Percentiles rank a stretch among this genome's conserved stretches.
phyloP scores from a whole-genome alignment of 768 basidiomycete genomes.

The Termitomyces sp. region DNA sequence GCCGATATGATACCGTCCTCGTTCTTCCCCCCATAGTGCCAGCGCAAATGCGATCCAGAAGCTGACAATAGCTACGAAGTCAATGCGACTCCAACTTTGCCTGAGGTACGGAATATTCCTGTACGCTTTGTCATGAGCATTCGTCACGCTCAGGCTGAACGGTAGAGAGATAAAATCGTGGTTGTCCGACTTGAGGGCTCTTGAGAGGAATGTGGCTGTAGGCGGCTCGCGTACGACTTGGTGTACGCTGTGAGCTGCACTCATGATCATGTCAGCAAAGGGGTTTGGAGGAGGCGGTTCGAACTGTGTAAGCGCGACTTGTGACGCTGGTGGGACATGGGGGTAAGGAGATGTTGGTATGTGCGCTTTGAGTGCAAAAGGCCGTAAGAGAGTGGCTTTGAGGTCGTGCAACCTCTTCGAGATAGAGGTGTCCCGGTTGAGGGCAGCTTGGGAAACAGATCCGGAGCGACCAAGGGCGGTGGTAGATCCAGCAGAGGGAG shows the following conservation, averaged over 20 bases:
- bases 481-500: constrained; percentile 24
- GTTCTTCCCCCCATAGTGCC: constrained; percentile 65
- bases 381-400: constrained; percentile 45
- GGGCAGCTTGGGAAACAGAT: constrained; percentile 28
- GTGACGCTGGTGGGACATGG: constrained; percentile 12
- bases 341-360: constrained; percentile 26
- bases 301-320: constrained; percentile 25
- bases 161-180: constrained; percentile 52
- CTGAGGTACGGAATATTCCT: constrained; percentile 84
- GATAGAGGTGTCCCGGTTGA: constrained; percentile 43
- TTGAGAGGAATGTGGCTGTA: constrained; percentile 48
- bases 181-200: constrained; percentile 41
- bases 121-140: constrained; percentile 51
- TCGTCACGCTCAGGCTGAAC: constrained; percentile 56
- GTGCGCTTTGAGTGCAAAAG: constrained; percentile 44
- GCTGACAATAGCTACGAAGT: constrained; percentile 77
- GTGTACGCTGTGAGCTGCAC: constrained; percentile 32
- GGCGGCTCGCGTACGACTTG: constrained; percentile 39
- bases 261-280: constrained; percentile 30
- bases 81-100: constrained; percentile 90
- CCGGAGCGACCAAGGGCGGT: constrained; percentile 22
- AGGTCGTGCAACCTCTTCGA: constrained; percentile 42
- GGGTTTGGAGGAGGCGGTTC: constrained; percentile 22
- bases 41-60: constrained; percentile 87
- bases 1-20: constrained; percentile 69